These are phyloP conservation scores for Sideroxylon spinosum DNA, from an alignment of 179 eudicot genomes.

Conservation along the genomic window DNA sequence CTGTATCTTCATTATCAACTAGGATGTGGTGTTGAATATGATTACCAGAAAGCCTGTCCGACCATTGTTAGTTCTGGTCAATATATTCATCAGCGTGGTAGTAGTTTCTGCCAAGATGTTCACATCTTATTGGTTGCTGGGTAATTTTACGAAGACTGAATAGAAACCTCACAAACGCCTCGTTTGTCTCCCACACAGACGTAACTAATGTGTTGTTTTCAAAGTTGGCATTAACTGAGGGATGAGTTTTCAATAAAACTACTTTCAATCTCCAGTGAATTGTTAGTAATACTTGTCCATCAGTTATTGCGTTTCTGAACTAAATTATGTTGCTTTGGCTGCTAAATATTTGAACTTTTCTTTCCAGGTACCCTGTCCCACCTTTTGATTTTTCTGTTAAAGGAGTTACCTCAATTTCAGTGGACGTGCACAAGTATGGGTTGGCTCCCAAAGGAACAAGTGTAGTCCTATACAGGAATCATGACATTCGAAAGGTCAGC, in stretches of 20 bases:
- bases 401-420: slow-evolving; percentile 95
- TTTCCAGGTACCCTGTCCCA: slow-evolving; percentile 77
- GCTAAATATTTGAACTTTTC: not conserved
- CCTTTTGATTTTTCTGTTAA: slow-evolving; percentile 83
- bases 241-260: not conserved
- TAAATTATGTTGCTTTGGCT: not conserved
- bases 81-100: not conserved
- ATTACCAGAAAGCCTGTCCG: too few relatives aligned
- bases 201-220: too few relatives aligned
- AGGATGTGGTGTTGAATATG: too few relatives aligned
- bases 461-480: slow-evolving; percentile 79
- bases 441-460: slow-evolving; percentile 99
- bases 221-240: not conserved
- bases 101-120: not conserved
- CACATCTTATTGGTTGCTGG: not conserved
- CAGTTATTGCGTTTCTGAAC: not conserved
- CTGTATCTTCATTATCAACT: too few relatives aligned
- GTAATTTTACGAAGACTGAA: too few relatives aligned
- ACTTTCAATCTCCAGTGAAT: not conserved
- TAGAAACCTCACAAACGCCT: too few relatives aligned
- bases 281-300: not conserved
- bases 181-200: too few relatives aligned
- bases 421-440: slow-evolving; percentile 97
- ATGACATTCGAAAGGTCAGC: slow-evolving; percentile 81
- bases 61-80: not conserved